phyloP scores from a whole-genome alignment of 2,329 filamentous ascomycete genomes.

The Mycogone perniciosa region DNA sequence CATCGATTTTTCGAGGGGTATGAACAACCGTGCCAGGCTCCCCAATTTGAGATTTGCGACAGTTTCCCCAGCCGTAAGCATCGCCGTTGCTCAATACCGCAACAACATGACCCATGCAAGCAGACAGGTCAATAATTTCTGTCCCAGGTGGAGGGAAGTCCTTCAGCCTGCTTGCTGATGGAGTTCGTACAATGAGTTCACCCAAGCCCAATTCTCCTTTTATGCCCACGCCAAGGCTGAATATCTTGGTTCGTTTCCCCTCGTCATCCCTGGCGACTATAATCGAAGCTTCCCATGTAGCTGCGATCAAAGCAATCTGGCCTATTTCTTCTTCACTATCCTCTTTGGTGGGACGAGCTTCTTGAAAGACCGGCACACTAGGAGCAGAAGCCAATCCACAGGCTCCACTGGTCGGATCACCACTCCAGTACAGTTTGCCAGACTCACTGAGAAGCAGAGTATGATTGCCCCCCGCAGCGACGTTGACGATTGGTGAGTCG shows the following conservation, averaged over 20 bases:
- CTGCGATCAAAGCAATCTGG: conserved; percentile 46
- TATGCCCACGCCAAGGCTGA: conserved; percentile 57
- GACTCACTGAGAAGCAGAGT: conserved; percentile 62
- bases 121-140: conserved; percentile 58
- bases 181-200: conserved; percentile 41
- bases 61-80: conserved; percentile 83
- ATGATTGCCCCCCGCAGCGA: conserved; percentile 75
- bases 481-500: conserved; percentile 30
- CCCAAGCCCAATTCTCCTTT: conserved; percentile 71
- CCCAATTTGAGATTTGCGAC: conserved; percentile 79
- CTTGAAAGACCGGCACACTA: conserved; percentile 33
- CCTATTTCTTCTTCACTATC: conserved; percentile 24
- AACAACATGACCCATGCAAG: conserved; percentile 73
- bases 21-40: conserved; percentile 46
- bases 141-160: conserved; percentile 58
- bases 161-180: conserved; percentile 43
- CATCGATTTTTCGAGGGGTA: conserved; percentile 54
- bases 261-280: conserved; percentile 45
- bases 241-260: conserved; percentile 44
- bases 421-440: conserved; percentile 59
- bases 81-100: conserved; percentile 67
- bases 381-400: conserved; percentile 39
- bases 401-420: conserved; percentile 50
- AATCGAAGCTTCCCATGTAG: conserved; percentile 73
- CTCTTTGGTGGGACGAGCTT: conserved; percentile 29